Base-by-base conservation (phyloP, 202 grass and related monocot genomes). In the Eragrostis tef region DNA sequence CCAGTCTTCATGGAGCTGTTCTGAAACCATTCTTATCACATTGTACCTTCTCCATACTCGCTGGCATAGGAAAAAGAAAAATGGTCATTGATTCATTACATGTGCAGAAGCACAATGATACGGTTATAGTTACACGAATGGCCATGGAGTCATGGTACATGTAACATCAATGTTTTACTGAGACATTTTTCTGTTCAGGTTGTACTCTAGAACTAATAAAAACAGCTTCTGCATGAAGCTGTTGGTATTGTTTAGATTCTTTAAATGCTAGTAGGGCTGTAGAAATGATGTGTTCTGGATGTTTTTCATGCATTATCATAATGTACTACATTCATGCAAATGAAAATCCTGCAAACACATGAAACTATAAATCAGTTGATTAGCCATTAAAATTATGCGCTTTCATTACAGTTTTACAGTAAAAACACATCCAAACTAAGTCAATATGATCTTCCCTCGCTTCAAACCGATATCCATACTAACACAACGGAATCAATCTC, bases 21-120 rank as follows among this genome's bases (percentile, higher is more conserved):
- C 84, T 51, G 92, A 89, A 71, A 93, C 77, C 47, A 26, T 83
- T 81, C 77, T 94, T 39, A 94, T 81, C 59, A 74, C 50, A 74
- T 74, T 69, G 66, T 93, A 94, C 44, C 84, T 79, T 91, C 92
- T 87, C 95, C 95, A 98, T 52, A 98, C 83, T 83, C 82, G 80
- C 95, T 98, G 84, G 86, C 68, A 65, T n/a, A 63, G 64, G 15
- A 66, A 76, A 31, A 85, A 27, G 19, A 67, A 79, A 29, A 74
- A 2, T 60, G 20, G 51, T 2, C 49, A 72, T 50, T n/a, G n/a
- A n/a, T n/a, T n/a, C 27, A 8, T 31, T 73, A 31, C 60, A 13
- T 19, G 51, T 43, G 20, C 42, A 73, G 27, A 41, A 77, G 56
- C 57, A 70, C 75, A 88, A 13, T 39, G 29, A 79, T 80, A 68